Evolutionary conservation across 2,329 filamentous ascomycete species (phyloP).

Genomic region (Pseudodiploospora longispora): DNA sequence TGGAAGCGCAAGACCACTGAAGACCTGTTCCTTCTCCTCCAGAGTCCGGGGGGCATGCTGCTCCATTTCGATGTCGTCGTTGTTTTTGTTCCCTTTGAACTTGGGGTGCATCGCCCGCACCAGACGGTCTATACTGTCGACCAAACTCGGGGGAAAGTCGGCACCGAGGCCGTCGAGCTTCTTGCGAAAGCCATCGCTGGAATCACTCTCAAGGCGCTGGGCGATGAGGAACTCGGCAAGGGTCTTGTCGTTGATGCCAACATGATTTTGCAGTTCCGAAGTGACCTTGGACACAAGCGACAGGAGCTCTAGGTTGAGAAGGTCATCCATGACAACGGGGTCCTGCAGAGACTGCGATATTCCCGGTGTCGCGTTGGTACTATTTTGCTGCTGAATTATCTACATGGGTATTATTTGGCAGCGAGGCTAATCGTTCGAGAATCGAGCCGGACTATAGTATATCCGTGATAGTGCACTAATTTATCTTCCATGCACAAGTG

Average conservation of each 20-base stretch:
- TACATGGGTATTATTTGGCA: no score
- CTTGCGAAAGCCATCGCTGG: slow-evolving; percentile 64
- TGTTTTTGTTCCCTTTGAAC: slow-evolving; percentile 54
- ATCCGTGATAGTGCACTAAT: no score
- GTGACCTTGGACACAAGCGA: slow-evolving; percentile 93
- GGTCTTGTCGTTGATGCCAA: slow-evolving; percentile 87
- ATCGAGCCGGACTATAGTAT: no score
- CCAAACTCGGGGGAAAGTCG: slow-evolving; percentile 74
- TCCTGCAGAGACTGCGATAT: slow-evolving; percentile 7
- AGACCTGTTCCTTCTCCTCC: slow-evolving; percentile 76
- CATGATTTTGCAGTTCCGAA: slow-evolving; percentile 87
- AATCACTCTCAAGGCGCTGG: slow-evolving; percentile 69
- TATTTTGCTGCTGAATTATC: no score
- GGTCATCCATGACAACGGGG: slow-evolving; percentile 77
- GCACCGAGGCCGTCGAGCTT: slow-evolving; percentile 69
- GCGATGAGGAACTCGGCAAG: slow-evolving; percentile 95
- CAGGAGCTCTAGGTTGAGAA: slow-evolving; percentile 83
- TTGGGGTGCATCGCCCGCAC: slow-evolving; percentile 87
- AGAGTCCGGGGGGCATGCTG: slow-evolving; percentile 34
- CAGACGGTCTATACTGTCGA: slow-evolving; percentile 86
- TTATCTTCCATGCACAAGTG: no score
- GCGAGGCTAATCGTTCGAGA: no score
- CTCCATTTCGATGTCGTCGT: slow-evolving; percentile 31
- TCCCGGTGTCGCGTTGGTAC: no score
- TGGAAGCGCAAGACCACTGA: slow-evolving; percentile 80